These are phyloP conservation scores for Candida awuae DNA, from an alignment of 805 yeast species.

Conservation along the genomic window DNA sequence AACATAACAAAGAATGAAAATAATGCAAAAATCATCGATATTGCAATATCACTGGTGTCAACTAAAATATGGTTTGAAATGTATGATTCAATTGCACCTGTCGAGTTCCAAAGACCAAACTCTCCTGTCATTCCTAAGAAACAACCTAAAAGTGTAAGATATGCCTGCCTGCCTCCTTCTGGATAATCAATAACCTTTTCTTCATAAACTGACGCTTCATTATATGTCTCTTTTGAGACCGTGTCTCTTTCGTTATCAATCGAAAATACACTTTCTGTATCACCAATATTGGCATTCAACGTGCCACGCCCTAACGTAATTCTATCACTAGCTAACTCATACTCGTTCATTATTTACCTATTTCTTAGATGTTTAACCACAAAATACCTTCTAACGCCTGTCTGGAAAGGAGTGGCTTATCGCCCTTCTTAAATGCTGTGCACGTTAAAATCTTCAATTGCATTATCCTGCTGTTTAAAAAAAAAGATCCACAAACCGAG, in stretches of 20 bases:
- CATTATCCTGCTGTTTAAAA: too few relatives aligned
- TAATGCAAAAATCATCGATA: constrained; percentile 69
- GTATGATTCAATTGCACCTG: constrained; percentile 63
- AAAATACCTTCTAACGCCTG: too few relatives aligned
- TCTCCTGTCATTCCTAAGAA: constrained; percentile 49
- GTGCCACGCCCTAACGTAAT: neutral
- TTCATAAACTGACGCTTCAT: constrained; percentile 8
- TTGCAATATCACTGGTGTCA: constrained; percentile 34
- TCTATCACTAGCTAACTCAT: constrained; percentile 33
- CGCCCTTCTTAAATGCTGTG: too few relatives aligned
- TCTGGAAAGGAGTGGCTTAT: too few relatives aligned
- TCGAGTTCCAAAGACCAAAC: constrained; percentile 59
- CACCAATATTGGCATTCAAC: too few relatives aligned
- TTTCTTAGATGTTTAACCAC: too few relatives aligned
- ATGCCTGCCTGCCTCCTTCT: constrained; percentile 51
- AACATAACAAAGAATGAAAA: constrained; percentile 36
- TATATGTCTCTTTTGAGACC: too few relatives aligned
- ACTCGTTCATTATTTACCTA: constrained; percentile 30
- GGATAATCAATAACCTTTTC: constrained; percentile 31
- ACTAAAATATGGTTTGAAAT: constrained; percentile 45
- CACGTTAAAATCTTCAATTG: too few relatives aligned
- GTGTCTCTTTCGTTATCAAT: too few relatives aligned
- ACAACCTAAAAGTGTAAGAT: constrained; percentile 40
- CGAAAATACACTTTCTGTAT: too few relatives aligned
- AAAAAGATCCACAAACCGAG: too few relatives aligned